Evolutionary conservation across 179 eudicot genomes (phyloP), one percentile per base, ranked within the genome.

Genomic region (Beta corolliflora): DNA sequence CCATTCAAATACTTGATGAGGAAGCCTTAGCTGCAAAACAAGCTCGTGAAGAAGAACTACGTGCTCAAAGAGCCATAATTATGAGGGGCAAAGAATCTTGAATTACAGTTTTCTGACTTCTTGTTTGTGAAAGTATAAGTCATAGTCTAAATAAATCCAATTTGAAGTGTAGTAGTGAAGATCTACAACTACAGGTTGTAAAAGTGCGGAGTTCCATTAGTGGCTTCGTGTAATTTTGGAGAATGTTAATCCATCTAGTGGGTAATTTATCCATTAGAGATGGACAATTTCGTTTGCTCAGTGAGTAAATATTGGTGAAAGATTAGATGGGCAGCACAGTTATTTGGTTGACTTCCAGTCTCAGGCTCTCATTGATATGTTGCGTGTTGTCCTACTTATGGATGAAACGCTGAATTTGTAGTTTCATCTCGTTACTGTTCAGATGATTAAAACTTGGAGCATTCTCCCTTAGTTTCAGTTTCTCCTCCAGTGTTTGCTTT

Each of bases 1-100:
- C 97, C 1, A 93, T 95, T 75, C 88, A 84, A 83, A 87, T 93
- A 61, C 97, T 93, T 54, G 95, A 94, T 16, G 97, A 94, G 79
- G 98, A 94, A 91, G 97, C 92, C 48, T 85, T 90, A 66, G 98
- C 97, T 52, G 93, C 92, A 74, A 94, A 94, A 88, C 85, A 81
- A 78, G 97, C 91, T 71, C 91, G 93, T 23, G 97, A 94, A 83
- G 84, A 94, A 74, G 71, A 89, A 70, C 76, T 94, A 44, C 89
- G 75, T 72, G 93, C 92, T 46, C 90, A 83, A 79, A 86, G 87
- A 79, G 89, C 83, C 87, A 88, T 87, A 80, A 84, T 79, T 71
- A 76, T 90, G 48, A 83, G 84, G 67, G 86, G 88, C 79, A 92
- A 93, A 81, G 89, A 94, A 83, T n/a, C 80, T 93, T 63, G 87